phyloP scores from a whole-genome alignment of 2,329 filamentous ascomycete species.

The Escovopsis sp. region DNA sequence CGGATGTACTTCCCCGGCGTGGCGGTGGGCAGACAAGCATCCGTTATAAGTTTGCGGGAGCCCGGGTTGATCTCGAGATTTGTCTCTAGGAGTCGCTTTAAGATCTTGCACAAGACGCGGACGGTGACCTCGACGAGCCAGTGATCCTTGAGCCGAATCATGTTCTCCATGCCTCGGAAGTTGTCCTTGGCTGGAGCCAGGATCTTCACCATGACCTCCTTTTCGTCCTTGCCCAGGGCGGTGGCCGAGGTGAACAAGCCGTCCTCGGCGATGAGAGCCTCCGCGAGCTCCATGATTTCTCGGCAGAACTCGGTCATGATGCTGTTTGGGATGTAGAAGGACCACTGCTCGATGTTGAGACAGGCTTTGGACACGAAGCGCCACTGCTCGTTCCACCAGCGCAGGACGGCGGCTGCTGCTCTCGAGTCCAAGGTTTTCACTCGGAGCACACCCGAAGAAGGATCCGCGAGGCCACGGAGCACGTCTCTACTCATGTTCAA shows the following conservation, averaged over 20 bases:
- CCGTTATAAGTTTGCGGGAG: slow-evolving; percentile 46
- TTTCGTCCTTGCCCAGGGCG: slow-evolving; percentile 19
- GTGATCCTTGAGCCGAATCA: slow-evolving; percentile 78
- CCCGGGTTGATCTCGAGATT: slow-evolving; percentile 52
- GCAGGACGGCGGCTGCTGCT: slow-evolving; percentile 52
- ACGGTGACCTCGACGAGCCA: slow-evolving; percentile 76
- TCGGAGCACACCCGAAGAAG: slow-evolving; percentile 39
- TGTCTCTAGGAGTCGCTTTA: slow-evolving; percentile 66
- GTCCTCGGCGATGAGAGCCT: slow-evolving; percentile 72
- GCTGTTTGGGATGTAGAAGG: slow-evolving; percentile 55
- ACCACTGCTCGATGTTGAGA: slow-evolving; percentile 71
- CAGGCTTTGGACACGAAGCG: slow-evolving; percentile 67
- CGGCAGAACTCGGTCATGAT: slow-evolving; percentile 87
- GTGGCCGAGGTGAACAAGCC: slow-evolving; percentile 61
- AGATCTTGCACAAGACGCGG: slow-evolving; percentile 67
- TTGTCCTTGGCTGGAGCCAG: slow-evolving; percentile 25
- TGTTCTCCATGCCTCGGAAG: slow-evolving; percentile 62
- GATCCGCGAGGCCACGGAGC: slow-evolving; percentile 40
- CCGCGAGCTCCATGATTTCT: slow-evolving; percentile 87
- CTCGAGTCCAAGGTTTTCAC: slow-evolving; percentile 39
- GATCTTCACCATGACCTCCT: slow-evolving; percentile 25
- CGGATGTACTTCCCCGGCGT: slow-evolving; percentile 39
- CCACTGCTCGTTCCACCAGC: slow-evolving; percentile 82
- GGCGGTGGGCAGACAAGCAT: slow-evolving; percentile 47
- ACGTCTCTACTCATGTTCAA: slow-evolving; percentile 44